Percentiles rank a stretch among this genome's conserved stretches.
These are phyloP conservation scores for Pseudozyma hubeiensis DNA, from an alignment of 1,284 basidiomycete species.

Conservation along the genomic window DNA sequence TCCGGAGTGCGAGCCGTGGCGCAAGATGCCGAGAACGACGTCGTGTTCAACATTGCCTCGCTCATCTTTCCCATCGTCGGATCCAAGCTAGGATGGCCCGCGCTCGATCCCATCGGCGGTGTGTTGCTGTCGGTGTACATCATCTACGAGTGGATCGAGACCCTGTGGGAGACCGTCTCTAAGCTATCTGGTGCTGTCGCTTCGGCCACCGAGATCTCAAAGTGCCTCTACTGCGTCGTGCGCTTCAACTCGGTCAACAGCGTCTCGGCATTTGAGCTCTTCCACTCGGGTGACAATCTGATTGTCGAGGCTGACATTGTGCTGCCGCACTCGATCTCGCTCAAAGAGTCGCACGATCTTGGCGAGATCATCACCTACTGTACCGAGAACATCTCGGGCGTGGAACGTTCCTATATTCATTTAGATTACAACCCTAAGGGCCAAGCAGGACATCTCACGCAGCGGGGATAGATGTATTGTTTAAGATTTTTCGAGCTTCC, in stretches of 20 bases:
- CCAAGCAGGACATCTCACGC: conserved; percentile 61
- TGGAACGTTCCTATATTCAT: conserved; percentile 63
- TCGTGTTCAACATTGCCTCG: conserved; percentile 73
- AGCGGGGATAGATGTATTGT: conserved; percentile 37
- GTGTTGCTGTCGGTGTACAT: conserved; percentile 61
- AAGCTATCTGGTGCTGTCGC: conserved; percentile 62
- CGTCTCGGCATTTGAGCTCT: conserved; percentile 65
- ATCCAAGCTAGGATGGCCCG: conserved; percentile 46
- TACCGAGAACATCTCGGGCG: conserved; percentile 56
- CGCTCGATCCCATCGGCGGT: conserved; percentile 66
- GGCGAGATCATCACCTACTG: conserved; percentile 67
- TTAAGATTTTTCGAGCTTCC: too few species aligned
- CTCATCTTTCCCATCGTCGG: conserved; percentile 72
- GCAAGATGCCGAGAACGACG: conserved; percentile 73
- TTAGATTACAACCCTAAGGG: conserved; percentile 63
- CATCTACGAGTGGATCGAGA: conserved; percentile 64
- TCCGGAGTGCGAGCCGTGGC: conserved; percentile 69
- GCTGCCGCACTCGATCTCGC: conserved; percentile 57
- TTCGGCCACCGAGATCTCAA: conserved; percentile 54
- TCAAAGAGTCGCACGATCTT: conserved; percentile 66
- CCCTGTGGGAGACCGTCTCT: conserved; percentile 60
- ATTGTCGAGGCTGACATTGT: conserved; percentile 66
- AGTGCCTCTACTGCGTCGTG: conserved; percentile 62
- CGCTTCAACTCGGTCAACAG: conserved; percentile 64
- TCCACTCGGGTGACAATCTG: conserved; percentile 65